Conservation (phyloP, 768 basidiomycete species). For the Amanita inopinata region DNA sequence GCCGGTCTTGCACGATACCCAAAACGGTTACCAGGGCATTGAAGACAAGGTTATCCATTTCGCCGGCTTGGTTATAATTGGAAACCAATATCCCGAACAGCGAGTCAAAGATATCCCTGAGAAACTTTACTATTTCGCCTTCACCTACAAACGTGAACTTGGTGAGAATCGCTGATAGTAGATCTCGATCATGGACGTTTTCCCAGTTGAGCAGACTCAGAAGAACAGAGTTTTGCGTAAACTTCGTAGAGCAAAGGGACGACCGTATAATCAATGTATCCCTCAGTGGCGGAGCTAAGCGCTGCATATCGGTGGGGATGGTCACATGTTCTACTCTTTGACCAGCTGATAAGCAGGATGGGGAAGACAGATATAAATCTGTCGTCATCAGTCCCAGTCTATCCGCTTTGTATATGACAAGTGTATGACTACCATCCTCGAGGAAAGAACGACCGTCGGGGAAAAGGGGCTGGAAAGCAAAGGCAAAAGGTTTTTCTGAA, state of each 20-base stretch:
- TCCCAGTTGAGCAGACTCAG: constrained; percentile 80
- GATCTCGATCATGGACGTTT: constrained; percentile 48
- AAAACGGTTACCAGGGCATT: constrained; percentile 86
- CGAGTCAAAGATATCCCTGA: constrained; percentile 85
- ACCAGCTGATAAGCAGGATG: constrained; percentile 47
- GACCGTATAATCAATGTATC: constrained; percentile 79
- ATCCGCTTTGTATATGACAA: constrained; percentile 81
- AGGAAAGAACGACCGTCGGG: constrained; percentile 68
- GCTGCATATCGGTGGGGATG: constrained; percentile 51
- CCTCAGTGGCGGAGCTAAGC: constrained; percentile 55
- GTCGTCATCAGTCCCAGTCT: constrained; percentile 51
- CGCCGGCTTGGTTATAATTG: constrained; percentile 57
- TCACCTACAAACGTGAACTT: constrained; percentile 91
- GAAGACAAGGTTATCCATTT: constrained; percentile 83
- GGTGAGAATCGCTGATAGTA: constrained; percentile 61
- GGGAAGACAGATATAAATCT: constrained; percentile 62
- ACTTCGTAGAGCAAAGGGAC: constrained; percentile 85
- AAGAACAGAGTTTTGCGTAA: constrained; percentile 84
- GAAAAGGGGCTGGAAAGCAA: constrained; percentile 85
- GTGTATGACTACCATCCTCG: constrained; percentile 80
- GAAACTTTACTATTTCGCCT: constrained; percentile 89
- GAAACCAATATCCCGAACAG: constrained; percentile 86
- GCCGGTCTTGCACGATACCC: constrained; percentile 85
- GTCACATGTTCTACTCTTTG: constrained; percentile 51
- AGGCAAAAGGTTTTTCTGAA: constrained; percentile 77